Evolutionary conservation across 2,329 filamentous ascomycete genomes (phyloP).

Genomic region (Myriosclerotinia curreyana): DNA sequence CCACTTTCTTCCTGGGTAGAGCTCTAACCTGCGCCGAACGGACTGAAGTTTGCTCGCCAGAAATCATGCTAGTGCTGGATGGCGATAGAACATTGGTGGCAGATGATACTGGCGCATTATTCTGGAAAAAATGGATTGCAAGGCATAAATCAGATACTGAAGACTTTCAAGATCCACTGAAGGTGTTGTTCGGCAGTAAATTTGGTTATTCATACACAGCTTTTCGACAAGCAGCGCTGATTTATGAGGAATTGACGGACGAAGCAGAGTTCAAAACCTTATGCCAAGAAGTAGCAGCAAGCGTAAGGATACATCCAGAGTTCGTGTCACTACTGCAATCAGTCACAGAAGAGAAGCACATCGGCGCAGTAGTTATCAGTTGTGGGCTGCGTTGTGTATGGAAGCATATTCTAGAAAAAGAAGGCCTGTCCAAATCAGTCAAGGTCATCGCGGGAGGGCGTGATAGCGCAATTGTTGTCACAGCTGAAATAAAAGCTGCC

Average conservation of each 20-base stretch:
- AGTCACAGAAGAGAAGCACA: slow-evolving; percentile 38
- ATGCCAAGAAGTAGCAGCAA: slow-evolving; percentile 46
- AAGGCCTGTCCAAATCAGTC: slow-evolving; percentile 44
- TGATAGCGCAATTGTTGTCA: slow-evolving; percentile 49
- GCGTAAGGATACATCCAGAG: slow-evolving; percentile 47
- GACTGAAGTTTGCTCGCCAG: slow-evolving; percentile 24
- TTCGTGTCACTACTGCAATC: slow-evolving; percentile 46
- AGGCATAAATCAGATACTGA: background rate
- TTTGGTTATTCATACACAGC: slow-evolving; percentile 52
- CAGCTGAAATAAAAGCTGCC: slow-evolving; percentile 48
- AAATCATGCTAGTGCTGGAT: slow-evolving; percentile 55
- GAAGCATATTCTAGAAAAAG: slow-evolving; percentile 50
- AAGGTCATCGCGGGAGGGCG: slow-evolving; percentile 53
- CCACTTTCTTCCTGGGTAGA: no score
- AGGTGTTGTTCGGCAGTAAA: slow-evolving; percentile 46
- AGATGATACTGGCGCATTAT: slow-evolving; percentile 50
- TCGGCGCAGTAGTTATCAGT: slow-evolving; percentile 52
- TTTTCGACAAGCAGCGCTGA: slow-evolving; percentile 52
- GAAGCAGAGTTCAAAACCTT: slow-evolving; percentile 44
- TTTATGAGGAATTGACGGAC: slow-evolving; percentile 49
- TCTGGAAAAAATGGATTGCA: slow-evolving; percentile 44
- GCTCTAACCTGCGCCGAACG: no score
- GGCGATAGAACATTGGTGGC: slow-evolving; percentile 54
- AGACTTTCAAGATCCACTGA: slow-evolving; percentile 39
- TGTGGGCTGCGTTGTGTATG: slow-evolving; percentile 54